Evolutionary conservation across 2,329 filamentous ascomycete genomes (phyloP).

Genomic region (Ophiostoma pallidulum): DNA sequence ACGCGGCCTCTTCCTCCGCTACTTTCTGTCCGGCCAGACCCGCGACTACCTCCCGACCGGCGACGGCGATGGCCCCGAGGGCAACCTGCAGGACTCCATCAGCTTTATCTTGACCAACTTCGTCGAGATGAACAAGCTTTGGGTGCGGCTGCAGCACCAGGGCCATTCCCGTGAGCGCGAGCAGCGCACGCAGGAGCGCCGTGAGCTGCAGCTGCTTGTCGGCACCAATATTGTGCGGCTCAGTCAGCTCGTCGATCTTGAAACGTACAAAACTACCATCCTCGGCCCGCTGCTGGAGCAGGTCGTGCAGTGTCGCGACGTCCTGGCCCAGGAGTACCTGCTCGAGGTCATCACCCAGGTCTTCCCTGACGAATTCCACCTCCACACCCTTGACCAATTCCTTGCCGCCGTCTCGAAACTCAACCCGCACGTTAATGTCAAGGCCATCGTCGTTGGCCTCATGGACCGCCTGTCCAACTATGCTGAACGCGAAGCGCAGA

Average conservation of each 20-base stretch:
- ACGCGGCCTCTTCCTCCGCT: conserved; percentile 86
- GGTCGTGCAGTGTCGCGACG: conserved; percentile 94
- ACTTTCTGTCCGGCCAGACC: conserved; percentile 92
- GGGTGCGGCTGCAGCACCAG: conserved; percentile 95
- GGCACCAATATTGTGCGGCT: conserved; percentile 93
- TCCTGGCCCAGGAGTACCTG: conserved; percentile 93
- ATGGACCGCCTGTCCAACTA: conserved; percentile 96
- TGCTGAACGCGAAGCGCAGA: conserved; percentile 76
- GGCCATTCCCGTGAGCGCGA: conserved; percentile 93
- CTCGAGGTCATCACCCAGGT: conserved; percentile 98
- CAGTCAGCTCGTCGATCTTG: conserved; percentile 90
- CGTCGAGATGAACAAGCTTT: conserved; percentile 99
- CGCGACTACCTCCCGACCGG: conserved; percentile 78
- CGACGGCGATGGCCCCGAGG: conserved; percentile 81
- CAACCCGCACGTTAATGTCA: conserved; percentile 95
- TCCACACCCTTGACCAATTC: conserved; percentile 93
- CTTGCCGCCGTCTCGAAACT: conserved; percentile 85
- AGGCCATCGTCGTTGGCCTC: conserved; percentile 92
- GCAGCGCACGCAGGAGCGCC: conserved; percentile 83
- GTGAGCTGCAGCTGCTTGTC: conserved; percentile 89
- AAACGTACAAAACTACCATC: conserved; percentile 87
- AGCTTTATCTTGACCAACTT: conserved; percentile 98
- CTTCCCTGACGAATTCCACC: conserved; percentile 96
- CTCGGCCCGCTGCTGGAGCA: conserved; percentile 85
- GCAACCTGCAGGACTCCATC: conserved; percentile 93